Conservation (phyloP, 78 protist species). For the Salpingoeca rosetta region DNA sequence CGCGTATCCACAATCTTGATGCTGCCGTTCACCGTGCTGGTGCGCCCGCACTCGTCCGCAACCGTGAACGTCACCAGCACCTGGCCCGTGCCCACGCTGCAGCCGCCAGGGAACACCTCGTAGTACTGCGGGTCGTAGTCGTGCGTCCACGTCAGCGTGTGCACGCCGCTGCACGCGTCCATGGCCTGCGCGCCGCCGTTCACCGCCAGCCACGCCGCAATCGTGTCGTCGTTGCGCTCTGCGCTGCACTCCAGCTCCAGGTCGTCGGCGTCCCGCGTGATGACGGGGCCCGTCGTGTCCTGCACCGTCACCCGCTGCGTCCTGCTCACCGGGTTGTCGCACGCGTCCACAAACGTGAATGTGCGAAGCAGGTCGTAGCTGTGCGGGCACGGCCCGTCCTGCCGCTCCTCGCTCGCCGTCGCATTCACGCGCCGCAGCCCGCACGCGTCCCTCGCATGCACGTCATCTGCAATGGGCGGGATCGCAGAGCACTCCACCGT, state of each 20-base stretch:
- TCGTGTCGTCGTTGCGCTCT: neutral
- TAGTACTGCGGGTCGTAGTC: neutral
- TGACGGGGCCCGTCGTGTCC: neutral
- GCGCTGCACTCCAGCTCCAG: neutral
- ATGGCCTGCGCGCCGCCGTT: neutral
- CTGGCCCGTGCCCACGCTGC: neutral
- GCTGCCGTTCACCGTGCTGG: neutral
- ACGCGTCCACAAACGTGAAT: too few relatives aligned
- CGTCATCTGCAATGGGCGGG: too few relatives aligned
- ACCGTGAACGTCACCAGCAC: neutral
- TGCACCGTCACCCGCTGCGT: too few relatives aligned
- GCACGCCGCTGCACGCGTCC: neutral
- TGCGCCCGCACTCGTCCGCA: neutral
- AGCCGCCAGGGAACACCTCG: neutral
- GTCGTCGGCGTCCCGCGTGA: neutral
- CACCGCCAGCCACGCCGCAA: neutral
- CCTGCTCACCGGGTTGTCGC: too few relatives aligned
- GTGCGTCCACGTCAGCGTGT: too few relatives aligned
- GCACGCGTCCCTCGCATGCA: too few relatives aligned
- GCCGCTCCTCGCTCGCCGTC: too few relatives aligned
- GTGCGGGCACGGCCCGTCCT: too few relatives aligned
- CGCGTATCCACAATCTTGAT: neutral
- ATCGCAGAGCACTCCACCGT: too few relatives aligned
- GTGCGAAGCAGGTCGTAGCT: too few relatives aligned
- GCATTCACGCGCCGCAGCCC: too few relatives aligned